Base-by-base conservation (phyloP, 495 filamentous ascomycete genomes). In the Parathielavia hyrcaniae region DNA sequence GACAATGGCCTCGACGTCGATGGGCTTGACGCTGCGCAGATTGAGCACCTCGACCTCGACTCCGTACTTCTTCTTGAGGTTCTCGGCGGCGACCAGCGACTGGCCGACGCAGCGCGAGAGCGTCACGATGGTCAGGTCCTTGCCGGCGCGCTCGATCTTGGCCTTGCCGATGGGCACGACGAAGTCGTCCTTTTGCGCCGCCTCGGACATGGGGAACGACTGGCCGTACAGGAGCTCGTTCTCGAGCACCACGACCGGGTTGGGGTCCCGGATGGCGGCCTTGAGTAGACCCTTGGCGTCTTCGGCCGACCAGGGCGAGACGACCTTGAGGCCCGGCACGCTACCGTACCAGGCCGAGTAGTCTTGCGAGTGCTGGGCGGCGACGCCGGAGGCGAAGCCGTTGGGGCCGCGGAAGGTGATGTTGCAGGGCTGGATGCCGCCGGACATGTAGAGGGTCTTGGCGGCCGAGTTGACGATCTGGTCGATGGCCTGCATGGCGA, bases 391-490 rank as follows among this genome's bases (percentile, higher is more conserved):
- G 56, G 93, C 93, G 72, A 98, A 98, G 60, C 93, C 93, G 73
- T 98, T 98, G 73, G 93, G 93, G 45, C 93, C 93, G 72, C 93
- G 91, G 85, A 98, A 98, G 60, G 95, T 97, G 73, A 98, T 87
- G 77, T 97, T 97, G 80, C 93, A 98, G 65, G 93, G 93, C 75
- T 98, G 93, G 74, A 96, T 98, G 73, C 93, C 93, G 64, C 93
- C 93, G 55, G 92, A 96, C 93, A 98, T 98, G 80, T 98, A 98
- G 72, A 97, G 95, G 20, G 93, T 98, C 80, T 97, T 98, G 63
- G 90, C 93, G 54, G 90, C 93, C 49, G 91, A 96, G 83, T 98
- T 98, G 84, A 98, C 91, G 72, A 98, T 90, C 73, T 98, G 93
- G 75, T 98, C 93, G 74, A 98, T 98, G 63, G 93, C 87, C 79